Evolutionary conservation across 352 stramenopile species (phyloP).

Genomic region (Globisporangium sylvaticum): DNA sequence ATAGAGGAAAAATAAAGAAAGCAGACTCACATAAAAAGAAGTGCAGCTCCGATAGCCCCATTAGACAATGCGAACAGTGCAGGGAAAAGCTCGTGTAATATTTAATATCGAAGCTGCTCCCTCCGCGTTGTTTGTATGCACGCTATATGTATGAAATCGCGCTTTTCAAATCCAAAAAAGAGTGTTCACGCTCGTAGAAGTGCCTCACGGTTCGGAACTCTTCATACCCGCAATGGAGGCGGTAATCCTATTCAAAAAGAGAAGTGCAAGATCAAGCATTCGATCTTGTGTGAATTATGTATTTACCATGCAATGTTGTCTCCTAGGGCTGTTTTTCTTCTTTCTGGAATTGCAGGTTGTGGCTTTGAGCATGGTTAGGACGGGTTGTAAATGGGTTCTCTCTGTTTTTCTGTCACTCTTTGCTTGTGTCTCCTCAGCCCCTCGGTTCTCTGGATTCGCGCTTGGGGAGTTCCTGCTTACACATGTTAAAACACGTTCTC

Average conservation of each 20-base stretch:
- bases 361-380: not conserved
- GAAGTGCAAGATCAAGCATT: too few relatives aligned
- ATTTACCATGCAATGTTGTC: not conserved
- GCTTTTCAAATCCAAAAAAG: too few relatives aligned
- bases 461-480: not conserved
- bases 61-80: not conserved
- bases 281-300: not conserved
- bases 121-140: not conserved
- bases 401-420: not conserved
- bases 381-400: not conserved
- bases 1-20: not conserved
- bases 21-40: not conserved
- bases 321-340: not conserved
- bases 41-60: not conserved
- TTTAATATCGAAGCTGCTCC: constrained; percentile 4
- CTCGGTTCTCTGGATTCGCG: not conserved
- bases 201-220: too few relatives aligned
- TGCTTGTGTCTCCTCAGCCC: not conserved
- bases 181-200: too few relatives aligned
- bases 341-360: not conserved
- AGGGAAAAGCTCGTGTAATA: not conserved
- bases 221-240: too few relatives aligned
- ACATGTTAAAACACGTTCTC: constrained; percentile 72
- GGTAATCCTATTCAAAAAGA: not conserved
- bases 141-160: too few relatives aligned